These are phyloP conservation scores for Boletus bicolor DNA, from an alignment of 768 basidiomycete genomes.

Conservation along the genomic window DNA sequence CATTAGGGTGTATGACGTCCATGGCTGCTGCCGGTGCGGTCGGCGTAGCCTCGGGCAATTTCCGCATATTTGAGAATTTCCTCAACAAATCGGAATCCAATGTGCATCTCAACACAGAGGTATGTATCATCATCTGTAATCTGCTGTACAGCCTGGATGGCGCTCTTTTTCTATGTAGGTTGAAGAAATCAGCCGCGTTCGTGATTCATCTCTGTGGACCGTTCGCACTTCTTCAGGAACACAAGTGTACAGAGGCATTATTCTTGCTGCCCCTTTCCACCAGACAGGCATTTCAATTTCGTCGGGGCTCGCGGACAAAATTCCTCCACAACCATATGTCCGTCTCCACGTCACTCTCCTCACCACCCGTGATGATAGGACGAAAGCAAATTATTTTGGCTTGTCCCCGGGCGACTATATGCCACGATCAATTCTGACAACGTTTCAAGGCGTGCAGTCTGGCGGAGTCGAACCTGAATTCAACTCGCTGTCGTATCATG, in stretches of 20 bases:
- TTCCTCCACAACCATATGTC: slow-evolving; percentile 74
- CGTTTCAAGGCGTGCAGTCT: slow-evolving; percentile 54
- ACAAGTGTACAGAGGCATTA: slow-evolving; percentile 63
- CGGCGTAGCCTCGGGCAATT: slow-evolving; percentile 77
- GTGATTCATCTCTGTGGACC: slow-evolving; percentile 49
- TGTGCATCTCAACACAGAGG: slow-evolving; percentile 67
- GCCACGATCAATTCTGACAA: slow-evolving; percentile 72
- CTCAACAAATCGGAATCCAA: slow-evolving; percentile 65
- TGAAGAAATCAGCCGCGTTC: slow-evolving; percentile 44
- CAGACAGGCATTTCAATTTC: slow-evolving; percentile 57
- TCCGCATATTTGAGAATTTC: slow-evolving; percentile 81
- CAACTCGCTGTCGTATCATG: slow-evolving; percentile 83
- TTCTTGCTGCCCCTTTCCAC: slow-evolving; percentile 86
- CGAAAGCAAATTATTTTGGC: slow-evolving; percentile 69
- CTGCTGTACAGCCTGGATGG: background rate
- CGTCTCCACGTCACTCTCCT: slow-evolving; percentile 87
- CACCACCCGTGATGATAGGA: slow-evolving; percentile 63
- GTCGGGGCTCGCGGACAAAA: slow-evolving; percentile 42
- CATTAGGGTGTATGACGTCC: slow-evolving; percentile 65
- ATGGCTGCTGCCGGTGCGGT: slow-evolving; percentile 70
- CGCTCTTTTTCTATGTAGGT: slow-evolving; percentile 39
- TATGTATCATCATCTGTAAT: slow-evolving; percentile 25
- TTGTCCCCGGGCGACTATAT: slow-evolving; percentile 41
- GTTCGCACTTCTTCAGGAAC: slow-evolving; percentile 48
- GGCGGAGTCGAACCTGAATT: slow-evolving; percentile 70